Percentiles rank a stretch among this genome's conserved stretches.
phyloP scores from a whole-genome alignment of 768 basidiomycete species.

The Artomyces pyxidatus region DNA sequence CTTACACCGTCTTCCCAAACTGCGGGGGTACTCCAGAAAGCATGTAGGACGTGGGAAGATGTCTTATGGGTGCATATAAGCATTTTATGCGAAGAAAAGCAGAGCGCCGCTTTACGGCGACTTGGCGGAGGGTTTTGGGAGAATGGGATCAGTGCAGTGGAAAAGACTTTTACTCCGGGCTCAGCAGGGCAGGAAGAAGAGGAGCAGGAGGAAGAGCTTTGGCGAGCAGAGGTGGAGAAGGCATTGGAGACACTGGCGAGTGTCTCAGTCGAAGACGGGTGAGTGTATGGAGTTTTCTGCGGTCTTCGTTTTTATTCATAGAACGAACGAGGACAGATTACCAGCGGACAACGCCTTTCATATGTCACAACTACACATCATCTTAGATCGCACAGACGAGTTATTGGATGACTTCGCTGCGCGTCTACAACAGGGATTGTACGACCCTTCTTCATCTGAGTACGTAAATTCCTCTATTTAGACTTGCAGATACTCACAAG shows the following conservation, averaged over 20 bases:
- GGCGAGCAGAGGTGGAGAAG: constrained; percentile 55
- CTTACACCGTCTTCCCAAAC: constrained; percentile 70
- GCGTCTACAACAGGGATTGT: constrained; percentile 44
- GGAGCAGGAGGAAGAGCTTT: constrained; percentile 42
- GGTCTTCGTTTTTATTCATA: not conserved
- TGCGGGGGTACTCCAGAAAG: constrained; percentile 53
- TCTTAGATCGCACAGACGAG: constrained; percentile 57
- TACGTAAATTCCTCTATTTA: constrained; percentile 25
- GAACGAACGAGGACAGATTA: constrained; percentile 28
- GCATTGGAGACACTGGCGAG: constrained; percentile 51
- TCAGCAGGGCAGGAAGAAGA: constrained; percentile 16
- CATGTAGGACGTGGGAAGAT: constrained; percentile 90
- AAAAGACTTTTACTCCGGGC: constrained; percentile 24
- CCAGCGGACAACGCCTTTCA: constrained; percentile 72
- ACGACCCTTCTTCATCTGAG: constrained; percentile 45
- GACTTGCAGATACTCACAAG: constrained; percentile 12
- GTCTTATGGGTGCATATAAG: constrained; percentile 89
- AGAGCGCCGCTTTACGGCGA: constrained; percentile 57
- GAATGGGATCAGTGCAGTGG: constrained; percentile 40
- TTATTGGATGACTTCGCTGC: constrained; percentile 64
- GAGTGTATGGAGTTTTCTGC: too few species aligned
- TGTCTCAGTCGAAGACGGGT: constrained; percentile 61
- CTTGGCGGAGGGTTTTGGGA: constrained; percentile 79
- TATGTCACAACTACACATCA: constrained; percentile 72
- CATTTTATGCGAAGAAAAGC: constrained; percentile 73